These are phyloP conservation scores for Heimioporus sp. DNA, from an alignment of 768 basidiomycete genomes.

Conservation along the genomic window DNA sequence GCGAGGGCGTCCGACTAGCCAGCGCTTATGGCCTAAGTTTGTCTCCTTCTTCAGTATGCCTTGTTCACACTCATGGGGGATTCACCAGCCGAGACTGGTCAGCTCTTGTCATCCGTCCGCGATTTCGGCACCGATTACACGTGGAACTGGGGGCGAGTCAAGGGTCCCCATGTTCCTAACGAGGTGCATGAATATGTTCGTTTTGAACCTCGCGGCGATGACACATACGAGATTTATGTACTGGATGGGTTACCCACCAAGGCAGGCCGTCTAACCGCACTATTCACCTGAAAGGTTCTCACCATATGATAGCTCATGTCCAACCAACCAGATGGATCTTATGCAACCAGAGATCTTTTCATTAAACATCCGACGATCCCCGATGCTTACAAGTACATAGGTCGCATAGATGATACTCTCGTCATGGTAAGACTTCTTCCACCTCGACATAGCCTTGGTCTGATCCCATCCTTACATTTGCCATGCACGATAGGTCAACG, in stretches of 20 bases:
- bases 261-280: no score
- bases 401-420: conserved; percentile 55
- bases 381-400: conserved; percentile 46
- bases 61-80: no score
- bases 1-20: conserved; percentile 47
- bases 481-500: conserved; percentile 36
- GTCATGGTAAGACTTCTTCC: conserved; percentile 26
- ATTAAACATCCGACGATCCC: conserved; percentile 44
- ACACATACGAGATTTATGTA: conserved; percentile 47
- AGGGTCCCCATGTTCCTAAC: conserved; percentile 18
- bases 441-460: no score
- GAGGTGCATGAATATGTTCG: conserved; percentile 34
- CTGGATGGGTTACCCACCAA: conserved; percentile 52
- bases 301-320: conserved; percentile 25
- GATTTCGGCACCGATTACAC: conserved; percentile 48
- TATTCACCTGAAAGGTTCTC: no score
- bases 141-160: conserved; percentile 52
- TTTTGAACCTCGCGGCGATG: conserved; percentile 41
- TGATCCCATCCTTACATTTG: no score
- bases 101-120: conserved; percentile 46
- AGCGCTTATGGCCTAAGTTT: conserved; percentile 50
- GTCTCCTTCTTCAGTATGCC: conserved; percentile 5
- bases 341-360: conserved; percentile 56
- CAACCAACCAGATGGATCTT: conserved; percentile 52
- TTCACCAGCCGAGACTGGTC: conserved; percentile 31